Percentiles rank a stretch among this genome's conserved stretches.
Conservation (phyloP, 2,329 filamentous ascomycete species). For the Penicillium frequentans region DNA sequence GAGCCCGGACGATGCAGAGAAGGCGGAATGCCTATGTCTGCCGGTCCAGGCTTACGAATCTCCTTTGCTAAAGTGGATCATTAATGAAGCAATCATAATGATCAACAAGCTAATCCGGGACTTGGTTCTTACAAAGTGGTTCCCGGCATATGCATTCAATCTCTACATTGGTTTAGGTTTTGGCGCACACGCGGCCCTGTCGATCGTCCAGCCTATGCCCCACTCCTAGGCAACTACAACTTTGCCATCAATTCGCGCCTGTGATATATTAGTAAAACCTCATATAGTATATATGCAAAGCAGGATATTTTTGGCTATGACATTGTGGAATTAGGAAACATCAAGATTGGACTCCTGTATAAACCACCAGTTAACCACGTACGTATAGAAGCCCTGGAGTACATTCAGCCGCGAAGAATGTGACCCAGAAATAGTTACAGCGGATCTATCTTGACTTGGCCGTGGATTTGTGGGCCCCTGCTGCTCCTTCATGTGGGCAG, state of each 20-base stretch:
- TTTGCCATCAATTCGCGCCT: too few relatives aligned
- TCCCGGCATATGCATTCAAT: background rate
- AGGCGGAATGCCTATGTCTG: background rate
- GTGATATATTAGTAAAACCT: background rate
- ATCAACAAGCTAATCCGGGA: background rate
- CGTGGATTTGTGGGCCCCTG: background rate
- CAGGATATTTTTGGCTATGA: too few relatives aligned
- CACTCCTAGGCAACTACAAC: background rate
- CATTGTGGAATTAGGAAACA: too few relatives aligned
- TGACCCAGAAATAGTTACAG: too few relatives aligned
- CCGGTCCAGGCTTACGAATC: background rate
- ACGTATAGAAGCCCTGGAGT: too few relatives aligned
- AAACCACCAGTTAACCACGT: too few relatives aligned
- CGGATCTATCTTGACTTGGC: background rate
- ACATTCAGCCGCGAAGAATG: too few relatives aligned
- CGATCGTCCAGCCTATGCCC: background rate
- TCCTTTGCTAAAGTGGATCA: background rate
- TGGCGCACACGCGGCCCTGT: slow-evolving; percentile 2
- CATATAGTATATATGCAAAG: too few relatives aligned
- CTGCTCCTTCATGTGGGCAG: background rate
- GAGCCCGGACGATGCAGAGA: background rate
- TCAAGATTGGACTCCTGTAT: too few relatives aligned
- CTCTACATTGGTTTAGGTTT: background rate
- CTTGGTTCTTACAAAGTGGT: background rate
- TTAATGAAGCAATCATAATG: background rate